Percentiles rank a stretch among this genome's conserved stretches.
phyloP scores from a whole-genome alignment of 2,329 filamentous ascomycete genomes.

The Taxawa tesnikishii region DNA sequence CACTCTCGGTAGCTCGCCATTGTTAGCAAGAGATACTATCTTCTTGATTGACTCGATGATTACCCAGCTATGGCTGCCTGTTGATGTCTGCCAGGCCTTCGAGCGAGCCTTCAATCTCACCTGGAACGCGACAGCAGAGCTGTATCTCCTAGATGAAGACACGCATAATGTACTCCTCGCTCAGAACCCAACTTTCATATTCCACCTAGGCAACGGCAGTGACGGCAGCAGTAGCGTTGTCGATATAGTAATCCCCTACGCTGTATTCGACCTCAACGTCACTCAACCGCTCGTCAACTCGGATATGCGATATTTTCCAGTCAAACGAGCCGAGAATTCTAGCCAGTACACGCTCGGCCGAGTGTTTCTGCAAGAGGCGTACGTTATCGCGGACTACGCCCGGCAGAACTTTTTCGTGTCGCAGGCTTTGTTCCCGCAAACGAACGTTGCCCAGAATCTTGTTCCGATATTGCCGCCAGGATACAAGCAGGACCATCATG shows the following conservation, averaged over 20 bases:
- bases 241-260: constrained; percentile 16
- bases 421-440: constrained; percentile 13
- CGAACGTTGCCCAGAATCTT: constrained; percentile 1
- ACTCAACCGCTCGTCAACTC: constrained; percentile 9
- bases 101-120: constrained; percentile 25
- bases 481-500: neutral
- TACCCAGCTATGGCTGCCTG: constrained; percentile 27
- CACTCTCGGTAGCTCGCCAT: constrained; percentile 12
- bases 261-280: constrained; percentile 17
- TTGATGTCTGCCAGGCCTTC: constrained; percentile 24
- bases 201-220: constrained; percentile 14
- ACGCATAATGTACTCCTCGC: constrained; percentile 19
- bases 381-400: constrained; percentile 16
- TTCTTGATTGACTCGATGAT: constrained; percentile 27
- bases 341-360: constrained; percentile 16
- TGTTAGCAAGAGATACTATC: constrained; percentile 10
- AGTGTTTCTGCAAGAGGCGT: constrained; percentile 17
- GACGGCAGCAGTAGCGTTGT: constrained; percentile 4
- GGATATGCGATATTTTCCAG: constrained; percentile 5
- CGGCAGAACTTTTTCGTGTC: constrained; percentile 13
- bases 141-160: constrained; percentile 27
- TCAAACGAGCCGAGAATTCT: constrained; percentile 13
- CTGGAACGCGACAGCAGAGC: constrained; percentile 22
- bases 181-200: constrained; percentile 24
- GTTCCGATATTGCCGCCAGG: constrained; percentile 7